Evolutionary conservation across 75 land plant species (phyloP).

Genomic region (Isoetes taiwanensis): DNA sequence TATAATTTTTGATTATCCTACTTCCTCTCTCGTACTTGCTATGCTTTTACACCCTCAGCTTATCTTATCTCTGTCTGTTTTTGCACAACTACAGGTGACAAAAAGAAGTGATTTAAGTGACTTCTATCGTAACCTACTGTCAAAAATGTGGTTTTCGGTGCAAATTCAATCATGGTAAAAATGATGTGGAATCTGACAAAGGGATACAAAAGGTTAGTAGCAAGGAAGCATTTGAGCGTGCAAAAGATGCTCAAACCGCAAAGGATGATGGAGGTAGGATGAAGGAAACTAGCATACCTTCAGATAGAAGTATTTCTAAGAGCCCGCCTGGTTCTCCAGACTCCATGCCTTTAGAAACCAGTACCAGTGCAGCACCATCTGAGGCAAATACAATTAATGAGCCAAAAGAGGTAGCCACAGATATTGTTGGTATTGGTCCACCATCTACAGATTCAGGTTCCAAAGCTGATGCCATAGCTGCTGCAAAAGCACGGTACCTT

Average conservation of each 20-base stretch:
- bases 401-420: no score
- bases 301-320: neutral
- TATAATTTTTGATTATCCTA: neutral
- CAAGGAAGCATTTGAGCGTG: neutral
- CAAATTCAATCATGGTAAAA: neutral
- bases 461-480: conserved; percentile 50
- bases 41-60: neutral
- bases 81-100: conserved; percentile 53
- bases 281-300: neutral
- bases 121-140: conserved; percentile 64
- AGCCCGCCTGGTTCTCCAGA: neutral
- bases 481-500: conserved; percentile 69
- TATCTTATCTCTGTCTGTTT: neutral
- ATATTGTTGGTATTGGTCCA: no score
- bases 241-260: neutral
- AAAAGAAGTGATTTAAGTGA: conserved; percentile 84
- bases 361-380: neutral
- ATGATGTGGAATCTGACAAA: conserved; percentile 1
- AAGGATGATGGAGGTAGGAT: neutral
- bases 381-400: conserved; percentile 23
- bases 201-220: neutral
- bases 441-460: no score
- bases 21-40: neutral
- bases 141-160: conserved; percentile 88
- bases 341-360: neutral